Conservation (phyloP, 2,329 filamentous ascomycete genomes). For the Emydomyces testavorans region DNA sequence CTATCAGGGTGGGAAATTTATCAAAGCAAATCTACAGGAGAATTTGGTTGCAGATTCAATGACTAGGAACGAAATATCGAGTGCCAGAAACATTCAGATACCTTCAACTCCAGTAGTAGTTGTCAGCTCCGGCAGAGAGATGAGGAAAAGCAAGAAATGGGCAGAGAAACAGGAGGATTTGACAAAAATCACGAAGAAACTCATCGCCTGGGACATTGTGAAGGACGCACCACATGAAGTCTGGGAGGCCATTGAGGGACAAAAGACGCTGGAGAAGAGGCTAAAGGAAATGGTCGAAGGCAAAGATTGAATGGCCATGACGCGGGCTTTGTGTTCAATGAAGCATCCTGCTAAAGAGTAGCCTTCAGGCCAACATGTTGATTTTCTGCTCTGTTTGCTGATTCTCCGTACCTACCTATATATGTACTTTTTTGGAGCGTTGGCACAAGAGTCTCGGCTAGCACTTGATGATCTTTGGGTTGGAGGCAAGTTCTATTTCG, state of each 20-base stretch:
- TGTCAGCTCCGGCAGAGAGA: constrained; percentile 66
- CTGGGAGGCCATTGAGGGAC: constrained; percentile 64
- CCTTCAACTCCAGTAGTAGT: constrained; percentile 65
- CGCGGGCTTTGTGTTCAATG: not conserved
- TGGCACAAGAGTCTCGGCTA: not conserved
- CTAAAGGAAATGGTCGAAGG: constrained; percentile 53
- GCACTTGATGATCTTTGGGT: not conserved
- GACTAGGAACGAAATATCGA: constrained; percentile 68
- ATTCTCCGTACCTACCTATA: too few species aligned
- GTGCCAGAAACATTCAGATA: constrained; percentile 67
- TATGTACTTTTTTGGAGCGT: not conserved
- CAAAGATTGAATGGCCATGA: not conserved
- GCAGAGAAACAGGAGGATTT: constrained; percentile 74
- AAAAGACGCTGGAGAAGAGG: constrained; percentile 65
- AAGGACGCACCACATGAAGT: constrained; percentile 74
- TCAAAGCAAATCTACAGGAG: constrained; percentile 89
- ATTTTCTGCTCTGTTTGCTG: too few species aligned
- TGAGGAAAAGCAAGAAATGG: constrained; percentile 60
- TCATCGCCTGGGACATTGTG: constrained; percentile 78
- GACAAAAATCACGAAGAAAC: constrained; percentile 64
- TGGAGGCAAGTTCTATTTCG: not conserved
- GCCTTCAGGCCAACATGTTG: too few species aligned
- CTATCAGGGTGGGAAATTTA: constrained; percentile 67
- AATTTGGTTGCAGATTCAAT: constrained; percentile 76
- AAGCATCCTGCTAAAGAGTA: too few species aligned